Base-by-base conservation (phyloP, 768 basidiomycete genomes). In the Tricholoma flavovirens region DNA sequence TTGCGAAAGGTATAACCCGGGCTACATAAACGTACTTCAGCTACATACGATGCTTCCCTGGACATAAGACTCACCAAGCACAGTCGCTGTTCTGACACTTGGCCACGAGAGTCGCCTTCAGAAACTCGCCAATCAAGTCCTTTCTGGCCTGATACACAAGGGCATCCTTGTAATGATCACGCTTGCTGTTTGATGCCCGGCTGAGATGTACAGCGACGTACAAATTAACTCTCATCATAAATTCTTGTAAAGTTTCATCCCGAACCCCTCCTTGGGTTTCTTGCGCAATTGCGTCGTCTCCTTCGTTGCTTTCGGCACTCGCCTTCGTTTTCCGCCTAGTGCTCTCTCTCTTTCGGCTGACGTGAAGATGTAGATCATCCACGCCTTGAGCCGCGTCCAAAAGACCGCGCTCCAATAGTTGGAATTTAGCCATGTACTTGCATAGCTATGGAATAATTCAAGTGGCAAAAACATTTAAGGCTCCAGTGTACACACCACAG, bases 141-240 rank as follows among this genome's bases (percentile, higher is more conserved):
- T 90, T 95, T 61, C 95, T 81, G 45, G 87, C 79, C 67, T 95
- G 88, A 70, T 88, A 98, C 26, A 95, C 92, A 50, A 88, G 78
- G 11, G 80, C 83, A 64, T 93, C 90, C 74, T 97, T 97, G 75
- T 96, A 94, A 54, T 84, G 75, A 68, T 96, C 93, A 49, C 92
- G 83, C 60, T 79, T 83, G 67, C 78, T 83, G 35, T 74, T 70
- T 5, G 80, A 75, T 3, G 75, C 69, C 51, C 79, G 73, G 17
- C 68, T 61, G 38, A 83, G 67, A 56, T 80, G 78, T n/a, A 84
- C 73, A 17, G 74, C 75, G 45, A 92, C 88, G 61, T 82, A 93
- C 48, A 82, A 68, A 56, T 86, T 81, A 53, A 92, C 66, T 55
- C 89, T 76, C 59, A 71, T 71, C 64, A 83, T 80, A 57, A 85